These are phyloP conservation scores for Aristolochia californica DNA, from an alignment of 164 flowering plant species.

Conservation along the genomic window DNA sequence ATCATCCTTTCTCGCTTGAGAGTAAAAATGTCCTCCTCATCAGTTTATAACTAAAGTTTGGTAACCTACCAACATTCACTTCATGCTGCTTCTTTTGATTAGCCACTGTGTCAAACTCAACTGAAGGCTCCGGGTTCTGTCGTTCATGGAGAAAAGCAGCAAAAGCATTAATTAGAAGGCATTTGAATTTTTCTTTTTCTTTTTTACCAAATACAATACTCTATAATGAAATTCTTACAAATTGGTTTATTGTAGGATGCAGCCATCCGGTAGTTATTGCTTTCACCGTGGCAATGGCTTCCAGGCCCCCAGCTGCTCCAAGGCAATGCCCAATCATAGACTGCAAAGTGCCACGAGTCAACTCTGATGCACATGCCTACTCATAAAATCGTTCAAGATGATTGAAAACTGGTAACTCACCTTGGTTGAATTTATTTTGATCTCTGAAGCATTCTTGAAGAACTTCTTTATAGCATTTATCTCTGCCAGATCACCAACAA, in stretches of 20 bases:
- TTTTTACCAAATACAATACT: neutral
- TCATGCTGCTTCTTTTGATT: conserved; percentile 78
- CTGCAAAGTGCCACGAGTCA: conserved; percentile 25
- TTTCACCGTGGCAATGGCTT: conserved; percentile 90
- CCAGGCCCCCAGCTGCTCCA: conserved; percentile 94
- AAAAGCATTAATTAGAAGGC: neutral
- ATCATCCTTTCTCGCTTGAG: neutral
- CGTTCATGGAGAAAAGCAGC: neutral
- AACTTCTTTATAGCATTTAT: conserved; percentile 91
- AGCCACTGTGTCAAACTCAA: conserved; percentile 80
- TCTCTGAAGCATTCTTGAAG: conserved; percentile 66
- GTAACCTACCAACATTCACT: conserved; percentile 78
- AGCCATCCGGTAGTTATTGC: conserved; percentile 87
- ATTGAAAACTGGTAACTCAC: conserved; percentile 17
- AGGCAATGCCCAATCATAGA: conserved; percentile 97
- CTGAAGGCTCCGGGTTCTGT: conserved; percentile 83
- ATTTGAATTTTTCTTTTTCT: neutral
- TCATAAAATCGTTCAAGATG: neutral
- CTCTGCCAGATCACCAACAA: conserved; percentile 94
- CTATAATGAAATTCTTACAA: conserved; percentile 25
- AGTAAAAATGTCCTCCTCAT: neutral
- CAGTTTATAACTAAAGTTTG: neutral
- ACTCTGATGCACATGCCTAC: neutral
- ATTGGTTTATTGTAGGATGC: conserved; percentile 85
- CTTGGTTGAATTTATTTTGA: conserved; percentile 93